These are phyloP conservation scores for Magnaporthiopsis rhizophila DNA, from an alignment of 2,329 filamentous ascomycete genomes.

Conservation along the genomic window DNA sequence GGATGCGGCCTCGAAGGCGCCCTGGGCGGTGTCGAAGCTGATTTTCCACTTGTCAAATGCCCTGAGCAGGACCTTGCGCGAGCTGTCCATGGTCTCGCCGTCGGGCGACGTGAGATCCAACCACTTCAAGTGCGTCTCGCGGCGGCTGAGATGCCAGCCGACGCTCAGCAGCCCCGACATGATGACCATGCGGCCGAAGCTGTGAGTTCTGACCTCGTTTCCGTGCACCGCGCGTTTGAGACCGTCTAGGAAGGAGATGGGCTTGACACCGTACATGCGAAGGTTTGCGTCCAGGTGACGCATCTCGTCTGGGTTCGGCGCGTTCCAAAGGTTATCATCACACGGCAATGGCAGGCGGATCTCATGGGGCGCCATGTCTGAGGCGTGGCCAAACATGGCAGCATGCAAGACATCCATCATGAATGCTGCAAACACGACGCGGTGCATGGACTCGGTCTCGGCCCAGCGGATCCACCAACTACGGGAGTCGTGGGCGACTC, in stretches of 20 bases:
- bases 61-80: constrained; percentile 66
- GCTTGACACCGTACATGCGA: constrained; percentile 70
- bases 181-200: constrained; percentile 81
- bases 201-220: constrained; percentile 73
- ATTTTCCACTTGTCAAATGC: constrained; percentile 84
- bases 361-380: constrained; percentile 86
- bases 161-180: constrained; percentile 88
- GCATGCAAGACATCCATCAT: constrained; percentile 85
- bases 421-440: constrained; percentile 83
- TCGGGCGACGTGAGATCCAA: constrained; percentile 58
- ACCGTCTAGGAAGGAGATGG: constrained; percentile 73
- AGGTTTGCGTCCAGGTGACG: constrained; percentile 69
- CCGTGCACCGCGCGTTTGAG: constrained; percentile 78
- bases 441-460: constrained; percentile 75
- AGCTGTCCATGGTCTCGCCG: constrained; percentile 59
- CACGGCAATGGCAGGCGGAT: constrained; percentile 80
- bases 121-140: constrained; percentile 77
- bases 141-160: constrained; percentile 83
- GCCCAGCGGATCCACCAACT: constrained; percentile 83
- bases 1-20: constrained; percentile 19
- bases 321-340: constrained; percentile 80
- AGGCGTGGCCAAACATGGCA: constrained; percentile 85
- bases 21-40: constrained; percentile 68
- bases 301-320: constrained; percentile 68
- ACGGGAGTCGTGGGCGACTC: constrained; percentile 29